These are phyloP conservation scores for Neurospora discreta DNA, from an alignment of 495 filamentous ascomycete genomes.

Conservation along the genomic window DNA sequence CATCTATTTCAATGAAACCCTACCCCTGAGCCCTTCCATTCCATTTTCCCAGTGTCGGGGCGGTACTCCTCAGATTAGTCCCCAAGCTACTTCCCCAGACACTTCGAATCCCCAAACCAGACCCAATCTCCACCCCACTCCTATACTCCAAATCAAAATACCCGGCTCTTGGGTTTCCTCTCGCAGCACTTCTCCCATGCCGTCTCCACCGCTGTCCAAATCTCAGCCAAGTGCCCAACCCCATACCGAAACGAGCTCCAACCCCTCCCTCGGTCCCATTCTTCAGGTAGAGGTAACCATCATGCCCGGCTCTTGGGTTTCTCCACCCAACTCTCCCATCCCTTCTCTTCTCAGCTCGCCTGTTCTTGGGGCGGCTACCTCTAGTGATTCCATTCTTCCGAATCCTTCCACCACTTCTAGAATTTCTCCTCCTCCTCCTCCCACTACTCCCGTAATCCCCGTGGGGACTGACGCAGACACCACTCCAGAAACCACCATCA, in stretches of 20 bases:
- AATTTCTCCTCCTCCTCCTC: background rate
- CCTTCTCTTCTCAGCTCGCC: background rate
- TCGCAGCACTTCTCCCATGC: background rate
- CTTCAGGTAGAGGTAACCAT: background rate
- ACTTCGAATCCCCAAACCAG: background rate
- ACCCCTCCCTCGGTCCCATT: background rate
- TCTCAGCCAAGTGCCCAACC: background rate
- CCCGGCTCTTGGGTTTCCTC: background rate
- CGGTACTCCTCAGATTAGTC: too few species aligned
- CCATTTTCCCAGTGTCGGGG: background rate
- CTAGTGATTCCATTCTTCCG: background rate
- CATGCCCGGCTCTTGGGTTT: background rate
- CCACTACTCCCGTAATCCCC: background rate
- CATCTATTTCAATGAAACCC: background rate
- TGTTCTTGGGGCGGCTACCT: background rate
- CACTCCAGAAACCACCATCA: background rate
- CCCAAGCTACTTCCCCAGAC: background rate
- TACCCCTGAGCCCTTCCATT: background rate
- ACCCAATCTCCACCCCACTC: background rate
- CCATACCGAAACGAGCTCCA: background rate
- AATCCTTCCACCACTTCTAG: background rate
- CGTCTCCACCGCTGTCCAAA: background rate
- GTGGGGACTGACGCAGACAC: background rate
- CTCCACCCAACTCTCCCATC: background rate
- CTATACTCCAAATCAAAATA: background rate